A percentile compares a stretch with the other conserved stretches of the same genome.
phyloP scores from a whole-genome alignment of 2,329 filamentous ascomycete genomes.

The Bipolaris gigantea region DNA sequence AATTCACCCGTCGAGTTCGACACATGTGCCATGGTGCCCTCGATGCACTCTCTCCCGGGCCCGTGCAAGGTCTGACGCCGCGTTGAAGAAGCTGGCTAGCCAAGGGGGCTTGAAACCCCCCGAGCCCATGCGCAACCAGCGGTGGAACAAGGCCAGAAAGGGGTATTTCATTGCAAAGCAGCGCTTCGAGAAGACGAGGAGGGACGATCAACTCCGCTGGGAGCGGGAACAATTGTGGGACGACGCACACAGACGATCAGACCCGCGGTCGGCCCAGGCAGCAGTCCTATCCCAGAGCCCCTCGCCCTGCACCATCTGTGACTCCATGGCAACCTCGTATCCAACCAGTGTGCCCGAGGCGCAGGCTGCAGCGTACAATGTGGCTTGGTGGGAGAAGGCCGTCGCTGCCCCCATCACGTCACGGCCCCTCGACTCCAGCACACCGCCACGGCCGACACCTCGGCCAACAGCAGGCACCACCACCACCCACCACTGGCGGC shows the following conservation, averaged over 20 bases:
- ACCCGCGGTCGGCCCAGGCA: slow-evolving; percentile 8
- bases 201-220: slow-evolving; percentile 23
- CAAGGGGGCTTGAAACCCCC: slow-evolving; percentile 20
- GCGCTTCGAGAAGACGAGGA: slow-evolving; percentile 14
- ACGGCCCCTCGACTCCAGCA: slow-evolving; percentile 1
- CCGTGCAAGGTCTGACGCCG: slow-evolving; percentile 18
- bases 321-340: slow-evolving; percentile 10
- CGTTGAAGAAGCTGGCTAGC: slow-evolving; percentile 11
- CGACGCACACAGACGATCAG: slow-evolving; percentile 14
- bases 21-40: slow-evolving; percentile 26
- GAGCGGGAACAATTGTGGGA: slow-evolving; percentile 30
- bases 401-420: slow-evolving; percentile 12
- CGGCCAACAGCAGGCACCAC: neutral
- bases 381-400: slow-evolving; percentile 32
- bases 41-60: slow-evolving; percentile 17
- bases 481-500: neutral
- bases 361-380: slow-evolving; percentile 5
- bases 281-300: slow-evolving; percentile 7
- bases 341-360: slow-evolving; percentile 8
- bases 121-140: slow-evolving; percentile 16
- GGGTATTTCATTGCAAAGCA: slow-evolving; percentile 16
- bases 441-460: neutral
- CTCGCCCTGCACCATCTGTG: slow-evolving; percentile 16
- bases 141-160: slow-evolving; percentile 28
- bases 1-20: slow-evolving; percentile 24